Conservation (phyloP, 2,329 filamentous ascomycete species). For the Colletotrichum sp. region DNA sequence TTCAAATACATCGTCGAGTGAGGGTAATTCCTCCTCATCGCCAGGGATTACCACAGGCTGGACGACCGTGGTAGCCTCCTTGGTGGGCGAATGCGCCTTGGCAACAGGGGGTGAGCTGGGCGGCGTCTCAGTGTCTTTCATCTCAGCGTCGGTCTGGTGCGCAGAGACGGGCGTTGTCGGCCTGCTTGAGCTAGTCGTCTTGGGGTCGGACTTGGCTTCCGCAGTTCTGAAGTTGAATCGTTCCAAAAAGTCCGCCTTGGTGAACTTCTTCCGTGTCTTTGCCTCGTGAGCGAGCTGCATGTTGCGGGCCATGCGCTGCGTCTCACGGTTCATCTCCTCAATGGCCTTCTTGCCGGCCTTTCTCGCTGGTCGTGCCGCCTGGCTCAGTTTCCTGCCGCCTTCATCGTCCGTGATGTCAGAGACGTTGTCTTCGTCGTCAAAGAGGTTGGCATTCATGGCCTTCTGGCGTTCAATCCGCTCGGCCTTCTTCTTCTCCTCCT, state of each 20-base stretch:
- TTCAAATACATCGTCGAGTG: conserved; percentile 37
- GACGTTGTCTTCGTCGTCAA: conserved; percentile 53
- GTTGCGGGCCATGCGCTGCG: conserved; percentile 85
- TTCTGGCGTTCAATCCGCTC: conserved; percentile 44
- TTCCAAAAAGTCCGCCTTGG: conserved; percentile 81
- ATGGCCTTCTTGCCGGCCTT: conserved; percentile 95
- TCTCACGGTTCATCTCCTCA: conserved; percentile 94
- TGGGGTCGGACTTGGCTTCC: conserved; percentile 28
- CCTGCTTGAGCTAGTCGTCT: conserved; percentile 60
- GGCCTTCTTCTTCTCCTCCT: conserved; percentile 52
- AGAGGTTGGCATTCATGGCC: conserved; percentile 39
- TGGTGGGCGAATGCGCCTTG: conserved; percentile 30
- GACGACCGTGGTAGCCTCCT: conserved; percentile 15
- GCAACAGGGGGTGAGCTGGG: conserved; percentile 69
- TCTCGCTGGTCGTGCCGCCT: conserved; percentile 71
- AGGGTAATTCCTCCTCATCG: conserved; percentile 39
- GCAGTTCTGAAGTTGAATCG: conserved; percentile 74
- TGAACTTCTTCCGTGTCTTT: conserved; percentile 89
- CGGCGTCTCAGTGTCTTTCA: conserved; percentile 63
- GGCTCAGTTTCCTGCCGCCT: conserved; percentile 68
- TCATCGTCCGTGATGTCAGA: conserved; percentile 66
- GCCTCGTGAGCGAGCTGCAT: conserved; percentile 92
- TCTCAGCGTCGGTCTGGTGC: conserved; percentile 55
- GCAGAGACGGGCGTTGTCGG: conserved; percentile 49
- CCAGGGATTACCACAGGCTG: background rate